Conservation (phyloP, 768 basidiomycete species). For the Rhodotorula sphaerocarpa region DNA sequence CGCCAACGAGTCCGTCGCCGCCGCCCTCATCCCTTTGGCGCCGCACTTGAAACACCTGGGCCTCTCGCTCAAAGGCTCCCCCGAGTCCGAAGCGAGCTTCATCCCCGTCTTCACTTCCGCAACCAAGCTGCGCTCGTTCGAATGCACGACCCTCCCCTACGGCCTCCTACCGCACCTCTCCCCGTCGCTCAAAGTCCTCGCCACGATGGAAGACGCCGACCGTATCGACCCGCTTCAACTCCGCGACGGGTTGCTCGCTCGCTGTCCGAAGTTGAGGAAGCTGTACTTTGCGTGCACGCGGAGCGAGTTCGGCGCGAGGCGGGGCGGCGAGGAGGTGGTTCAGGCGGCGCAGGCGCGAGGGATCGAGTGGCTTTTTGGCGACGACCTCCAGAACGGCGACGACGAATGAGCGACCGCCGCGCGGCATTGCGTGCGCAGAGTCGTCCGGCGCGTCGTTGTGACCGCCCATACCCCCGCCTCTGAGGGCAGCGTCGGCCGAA, state of each 20-base stretch:
- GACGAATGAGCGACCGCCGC: background rate
- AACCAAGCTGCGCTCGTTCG: constrained; percentile 9
- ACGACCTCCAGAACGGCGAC: no score
- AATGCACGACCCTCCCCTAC: constrained; percentile 17
- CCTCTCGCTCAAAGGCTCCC: background rate
- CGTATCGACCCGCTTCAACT: background rate
- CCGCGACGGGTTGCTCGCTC: background rate
- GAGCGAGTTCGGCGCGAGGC: background rate
- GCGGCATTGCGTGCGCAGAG: no score
- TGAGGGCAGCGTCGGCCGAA: no score
- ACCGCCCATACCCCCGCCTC: no score
- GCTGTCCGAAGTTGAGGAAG: background rate
- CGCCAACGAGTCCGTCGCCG: constrained; percentile 5
- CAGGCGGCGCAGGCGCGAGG: background rate
- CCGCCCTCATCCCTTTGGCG: constrained; percentile 12
- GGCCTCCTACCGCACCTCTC: constrained; percentile 8
- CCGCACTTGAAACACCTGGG: constrained; percentile 9
- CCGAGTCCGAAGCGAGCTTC: no score
- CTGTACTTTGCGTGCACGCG: constrained; percentile 4
- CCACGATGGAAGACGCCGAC: constrained; percentile 2
- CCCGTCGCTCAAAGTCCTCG: constrained; percentile 1
- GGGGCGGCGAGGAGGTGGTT: background rate
- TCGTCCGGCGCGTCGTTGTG: no score
- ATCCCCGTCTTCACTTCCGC: constrained; percentile 1
- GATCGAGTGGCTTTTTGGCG: constrained; percentile 4